Evolutionary conservation across 148 eudicot species (phyloP).

Genomic region (Limonium bicolor): DNA sequence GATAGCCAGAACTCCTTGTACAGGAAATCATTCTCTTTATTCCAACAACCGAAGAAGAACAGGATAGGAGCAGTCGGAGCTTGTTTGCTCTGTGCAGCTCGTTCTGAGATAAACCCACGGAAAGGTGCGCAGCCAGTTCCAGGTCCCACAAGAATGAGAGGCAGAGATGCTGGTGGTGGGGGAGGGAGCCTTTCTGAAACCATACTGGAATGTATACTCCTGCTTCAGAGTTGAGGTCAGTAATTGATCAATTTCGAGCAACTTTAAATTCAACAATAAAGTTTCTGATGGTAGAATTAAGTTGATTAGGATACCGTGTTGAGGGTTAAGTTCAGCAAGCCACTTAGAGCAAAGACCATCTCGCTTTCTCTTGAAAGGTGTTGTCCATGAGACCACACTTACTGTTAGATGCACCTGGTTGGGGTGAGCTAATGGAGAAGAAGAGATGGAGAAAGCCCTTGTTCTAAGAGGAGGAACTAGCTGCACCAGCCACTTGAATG

Average conservation of each 20-base stretch:
- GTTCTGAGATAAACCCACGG: constrained; percentile 65
- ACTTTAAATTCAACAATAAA: no score
- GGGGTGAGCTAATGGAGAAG: constrained; percentile 66
- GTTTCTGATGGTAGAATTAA: no score
- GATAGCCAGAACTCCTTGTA: constrained; percentile 66
- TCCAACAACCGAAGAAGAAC: constrained; percentile 89
- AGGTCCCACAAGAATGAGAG: constrained; percentile 87
- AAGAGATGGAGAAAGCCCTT: constrained; percentile 80
- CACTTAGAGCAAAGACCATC: constrained; percentile 81
- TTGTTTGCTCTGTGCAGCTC: constrained; percentile 38
- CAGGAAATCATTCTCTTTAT: constrained; percentile 47
- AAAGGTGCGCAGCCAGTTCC: constrained; percentile 98
- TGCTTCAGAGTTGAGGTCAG: no score
- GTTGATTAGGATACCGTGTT: constrained; percentile 24
- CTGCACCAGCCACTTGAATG: constrained; percentile 91
- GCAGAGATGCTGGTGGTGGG: constrained; percentile 67
- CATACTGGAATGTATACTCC: constrained; percentile 57
- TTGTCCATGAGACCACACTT: constrained; percentile 59
- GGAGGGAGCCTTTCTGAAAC: constrained; percentile 79
- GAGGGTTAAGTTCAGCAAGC: constrained; percentile 71
- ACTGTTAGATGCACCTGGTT: constrained; percentile 80
- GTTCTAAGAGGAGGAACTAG: constrained; percentile 72
- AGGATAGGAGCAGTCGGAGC: constrained; percentile 51
- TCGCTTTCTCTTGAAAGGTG: constrained; percentile 75
- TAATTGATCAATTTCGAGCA: no score